These are phyloP conservation scores for Cladosporium colombiae DNA, from an alignment of 2,329 filamentous ascomycete species.

Conservation along the genomic window DNA sequence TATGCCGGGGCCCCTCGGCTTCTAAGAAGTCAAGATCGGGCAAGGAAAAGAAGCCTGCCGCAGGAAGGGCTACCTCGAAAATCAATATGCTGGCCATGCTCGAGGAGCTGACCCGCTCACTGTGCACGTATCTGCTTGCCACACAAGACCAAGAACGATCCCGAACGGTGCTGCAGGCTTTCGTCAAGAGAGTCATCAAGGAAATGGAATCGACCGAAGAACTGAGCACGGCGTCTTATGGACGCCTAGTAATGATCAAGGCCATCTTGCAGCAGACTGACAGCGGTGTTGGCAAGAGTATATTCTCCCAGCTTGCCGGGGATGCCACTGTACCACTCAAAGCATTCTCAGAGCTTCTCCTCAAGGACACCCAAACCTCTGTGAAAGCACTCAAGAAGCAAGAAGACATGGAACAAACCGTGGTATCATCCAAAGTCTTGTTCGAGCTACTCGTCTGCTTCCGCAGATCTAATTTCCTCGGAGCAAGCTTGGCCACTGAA, in stretches of 20 bases:
- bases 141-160: slow-evolving; percentile 28
- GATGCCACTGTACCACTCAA: neutral
- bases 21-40: slow-evolving; percentile 5
- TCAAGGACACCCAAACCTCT: slow-evolving; percentile 7
- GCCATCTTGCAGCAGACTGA: slow-evolving; percentile 4
- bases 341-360: neutral
- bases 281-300: neutral
- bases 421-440: neutral
- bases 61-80: neutral
- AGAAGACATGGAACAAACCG: neutral
- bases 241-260: slow-evolving; percentile 3
- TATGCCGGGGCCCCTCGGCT: neutral
- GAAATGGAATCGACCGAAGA: neutral
- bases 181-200: neutral
- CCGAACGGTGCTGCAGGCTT: neutral
- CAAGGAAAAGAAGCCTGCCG: slow-evolving; percentile 6
- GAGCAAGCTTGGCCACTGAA: neutral
- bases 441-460: slow-evolving; percentile 12
- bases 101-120: slow-evolving; percentile 15
- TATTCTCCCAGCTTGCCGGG: neutral
- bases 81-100: slow-evolving; percentile 8
- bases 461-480: slow-evolving; percentile 1
- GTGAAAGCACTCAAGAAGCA: slow-evolving; percentile 14
- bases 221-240: neutral
- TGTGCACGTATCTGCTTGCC: slow-evolving; percentile 22